Conservation (phyloP, 352 stramenopile species). For the Stramenopiles sp. region DNA sequence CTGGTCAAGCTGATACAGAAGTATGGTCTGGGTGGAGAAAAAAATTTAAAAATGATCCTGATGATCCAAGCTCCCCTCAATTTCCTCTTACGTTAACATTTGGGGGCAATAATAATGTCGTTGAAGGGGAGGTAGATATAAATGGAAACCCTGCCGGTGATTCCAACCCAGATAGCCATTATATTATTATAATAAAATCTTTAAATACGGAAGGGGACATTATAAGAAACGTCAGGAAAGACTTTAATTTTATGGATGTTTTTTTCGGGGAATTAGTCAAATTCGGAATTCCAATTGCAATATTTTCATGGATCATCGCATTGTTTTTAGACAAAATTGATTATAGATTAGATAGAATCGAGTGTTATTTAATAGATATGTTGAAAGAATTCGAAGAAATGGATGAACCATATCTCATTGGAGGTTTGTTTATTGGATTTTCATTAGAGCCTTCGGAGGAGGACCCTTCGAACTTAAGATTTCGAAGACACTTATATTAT, state of each 20-base stretch:
- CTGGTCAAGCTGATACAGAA: background rate
- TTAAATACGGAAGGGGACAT: slow-evolving; percentile 38
- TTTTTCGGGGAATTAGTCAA: slow-evolving; percentile 38
- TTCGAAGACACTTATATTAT: slow-evolving; percentile 51
- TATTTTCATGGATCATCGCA: slow-evolving; percentile 31
- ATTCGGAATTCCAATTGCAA: slow-evolving; percentile 29
- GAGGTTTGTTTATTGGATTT: slow-evolving; percentile 45
- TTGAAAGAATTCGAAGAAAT: slow-evolving; percentile 16
- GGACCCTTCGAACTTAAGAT: slow-evolving; percentile 32
- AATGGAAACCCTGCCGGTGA: too few relatives aligned
- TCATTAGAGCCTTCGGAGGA: slow-evolving; percentile 24
- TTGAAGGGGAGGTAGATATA: too few relatives aligned
- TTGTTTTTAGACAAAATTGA: slow-evolving; percentile 44
- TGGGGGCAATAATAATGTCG: slow-evolving; percentile 37
- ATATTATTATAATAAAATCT: slow-evolving; percentile 45
- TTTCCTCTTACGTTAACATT: slow-evolving; percentile 33
- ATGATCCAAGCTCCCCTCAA: slow-evolving; percentile 31
- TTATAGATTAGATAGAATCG: slow-evolving; percentile 45
- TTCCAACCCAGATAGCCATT: slow-evolving; percentile 45
- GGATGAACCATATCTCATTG: slow-evolving; percentile 33
- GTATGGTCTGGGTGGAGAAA: background rate
- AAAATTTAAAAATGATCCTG: background rate
- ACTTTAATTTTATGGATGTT: slow-evolving; percentile 34
- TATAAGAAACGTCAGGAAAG: slow-evolving; percentile 39
- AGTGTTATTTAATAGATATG: slow-evolving; percentile 46